Percentiles rank a stretch among this genome's conserved stretches.
Evolutionary conservation across 2,329 filamentous ascomycete species (phyloP).

Genomic region (Stagonosporopsis vannaccii): DNA sequence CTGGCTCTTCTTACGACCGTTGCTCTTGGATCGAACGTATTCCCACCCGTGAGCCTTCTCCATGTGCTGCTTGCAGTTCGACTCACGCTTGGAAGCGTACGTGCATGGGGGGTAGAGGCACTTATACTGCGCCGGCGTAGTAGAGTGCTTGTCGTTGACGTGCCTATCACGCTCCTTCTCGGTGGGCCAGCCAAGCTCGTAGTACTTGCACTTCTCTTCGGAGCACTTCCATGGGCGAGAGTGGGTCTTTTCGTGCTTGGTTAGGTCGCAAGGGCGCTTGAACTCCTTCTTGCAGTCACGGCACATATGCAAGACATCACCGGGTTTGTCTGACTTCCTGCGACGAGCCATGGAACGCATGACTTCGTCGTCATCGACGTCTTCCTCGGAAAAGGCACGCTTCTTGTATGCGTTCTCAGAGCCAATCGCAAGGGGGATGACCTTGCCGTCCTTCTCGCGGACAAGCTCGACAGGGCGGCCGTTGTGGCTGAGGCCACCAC

Average conservation of each 20-base stretch:
- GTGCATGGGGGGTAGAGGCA: slow-evolving; percentile 85
- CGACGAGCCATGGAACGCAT: slow-evolving; percentile 93
- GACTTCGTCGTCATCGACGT: slow-evolving; percentile 81
- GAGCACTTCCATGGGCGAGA: slow-evolving; percentile 95
- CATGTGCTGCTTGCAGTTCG: slow-evolving; percentile 99
- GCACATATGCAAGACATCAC: slow-evolving; percentile 84
- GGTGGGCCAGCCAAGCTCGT: slow-evolving; percentile 89
- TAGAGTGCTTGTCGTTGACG: slow-evolving; percentile 93
- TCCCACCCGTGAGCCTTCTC: slow-evolving; percentile 92
- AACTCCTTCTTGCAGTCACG: slow-evolving; percentile 86
- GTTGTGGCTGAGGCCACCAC: slow-evolving; percentile 81
- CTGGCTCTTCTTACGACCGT: slow-evolving; percentile 61
- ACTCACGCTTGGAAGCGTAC: slow-evolving; percentile 94
- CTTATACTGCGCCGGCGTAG: slow-evolving; percentile 79
- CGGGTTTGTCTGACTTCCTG: slow-evolving; percentile 89
- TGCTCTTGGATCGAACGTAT: slow-evolving; percentile 93
- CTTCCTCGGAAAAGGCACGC: slow-evolving; percentile 65
- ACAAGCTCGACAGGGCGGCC: slow-evolving; percentile 86
- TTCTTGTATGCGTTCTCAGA: slow-evolving; percentile 70
- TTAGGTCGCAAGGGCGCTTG: slow-evolving; percentile 95
- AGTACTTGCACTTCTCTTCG: slow-evolving; percentile 84
- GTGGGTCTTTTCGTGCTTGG: slow-evolving; percentile 98
- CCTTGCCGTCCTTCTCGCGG: slow-evolving; percentile 78
- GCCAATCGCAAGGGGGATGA: slow-evolving; percentile 71
- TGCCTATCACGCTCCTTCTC: slow-evolving; percentile 98